Conservation (phyloP, 805 yeast genomes). For the Lachancea quebecensis region DNA sequence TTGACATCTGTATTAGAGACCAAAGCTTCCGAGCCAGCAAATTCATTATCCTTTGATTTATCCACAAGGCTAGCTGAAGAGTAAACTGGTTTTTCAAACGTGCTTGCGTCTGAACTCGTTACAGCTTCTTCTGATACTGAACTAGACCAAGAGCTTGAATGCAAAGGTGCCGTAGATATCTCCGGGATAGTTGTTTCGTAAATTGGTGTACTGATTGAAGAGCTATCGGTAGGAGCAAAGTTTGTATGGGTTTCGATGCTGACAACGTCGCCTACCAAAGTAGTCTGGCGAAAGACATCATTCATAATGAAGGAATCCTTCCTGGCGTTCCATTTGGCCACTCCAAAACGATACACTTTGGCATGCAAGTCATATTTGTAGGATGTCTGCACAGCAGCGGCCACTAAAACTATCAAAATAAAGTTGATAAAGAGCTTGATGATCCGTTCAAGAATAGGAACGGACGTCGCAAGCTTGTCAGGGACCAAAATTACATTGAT, state of each 20-base stretch:
- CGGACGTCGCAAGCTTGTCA: slow-evolving; percentile 36
- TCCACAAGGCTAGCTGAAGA: too few species aligned
- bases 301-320: slow-evolving; percentile 12
- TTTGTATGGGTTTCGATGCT: slow-evolving; percentile 11
- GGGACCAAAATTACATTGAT: slow-evolving; percentile 60
- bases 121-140: too few species aligned
- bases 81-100: too few species aligned
- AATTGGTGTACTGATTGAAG: neutral
- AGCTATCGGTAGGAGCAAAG: slow-evolving; percentile 3
- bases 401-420: slow-evolving; percentile 21
- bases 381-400: slow-evolving; percentile 19
- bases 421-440: slow-evolving; percentile 21
- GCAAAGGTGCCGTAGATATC: neutral
- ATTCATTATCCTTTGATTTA: too few species aligned
- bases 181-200: neutral
- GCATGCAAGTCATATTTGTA: slow-evolving; percentile 23
- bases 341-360: slow-evolving; percentile 14
- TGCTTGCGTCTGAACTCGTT: too few species aligned
- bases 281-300: slow-evolving; percentile 16
- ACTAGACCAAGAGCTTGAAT: too few species aligned
- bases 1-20: too few species aligned
- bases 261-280: slow-evolving; percentile 18
- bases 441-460: slow-evolving; percentile 19
- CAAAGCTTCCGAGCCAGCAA: too few species aligned
- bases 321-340: slow-evolving; percentile 13